A percentile compares a stretch with the other conserved stretches of the same genome.
Conservation (phyloP, 306 rosid genomes). For the Macrotyloma uniflorum region DNA sequence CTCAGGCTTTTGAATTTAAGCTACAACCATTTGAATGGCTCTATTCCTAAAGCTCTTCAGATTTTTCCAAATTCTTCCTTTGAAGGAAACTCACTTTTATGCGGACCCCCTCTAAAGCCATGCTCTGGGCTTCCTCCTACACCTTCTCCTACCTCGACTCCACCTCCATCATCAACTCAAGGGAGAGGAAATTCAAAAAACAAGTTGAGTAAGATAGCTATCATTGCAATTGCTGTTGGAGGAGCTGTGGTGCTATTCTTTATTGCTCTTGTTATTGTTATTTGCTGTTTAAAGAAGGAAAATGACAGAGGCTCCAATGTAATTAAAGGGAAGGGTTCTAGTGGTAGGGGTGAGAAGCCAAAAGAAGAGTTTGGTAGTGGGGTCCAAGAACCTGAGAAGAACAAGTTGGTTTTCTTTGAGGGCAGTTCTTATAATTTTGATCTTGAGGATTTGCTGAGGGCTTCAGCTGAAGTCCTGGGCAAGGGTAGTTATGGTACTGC, state of each 20-base stretch:
- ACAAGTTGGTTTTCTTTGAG: constrained; percentile 85
- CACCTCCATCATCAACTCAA: constrained; percentile 48
- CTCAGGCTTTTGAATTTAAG: constrained; percentile 78
- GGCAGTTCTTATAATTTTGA: constrained; percentile 88
- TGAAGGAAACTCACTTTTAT: constrained; percentile 72
- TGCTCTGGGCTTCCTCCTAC: constrained; percentile 57
- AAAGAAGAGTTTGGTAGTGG: constrained; percentile 91
- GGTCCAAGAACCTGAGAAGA: constrained; percentile 87
- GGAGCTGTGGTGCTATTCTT: constrained; percentile 61
- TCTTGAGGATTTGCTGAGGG: constrained; percentile 84
- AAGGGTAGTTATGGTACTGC: constrained; percentile 91
- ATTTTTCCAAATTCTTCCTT: constrained; percentile 70
- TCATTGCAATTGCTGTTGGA: constrained; percentile 85
- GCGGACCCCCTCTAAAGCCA: constrained; percentile 75
- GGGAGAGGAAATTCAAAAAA: constrained; percentile 49
- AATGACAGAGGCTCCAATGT: constrained; percentile 39
- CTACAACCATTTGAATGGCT: constrained; percentile 84
- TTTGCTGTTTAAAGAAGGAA: constrained; percentile 67
- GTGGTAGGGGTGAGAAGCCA: constrained; percentile 81
- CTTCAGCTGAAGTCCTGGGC: constrained; percentile 90
- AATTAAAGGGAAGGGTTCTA: constrained; percentile 63
- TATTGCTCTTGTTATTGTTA: constrained; percentile 55
- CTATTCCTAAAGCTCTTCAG: constrained; percentile 67
- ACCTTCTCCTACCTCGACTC: constrained; percentile 54
- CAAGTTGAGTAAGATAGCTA: constrained; percentile 61